Evolutionary conservation across 2,329 filamentous ascomycete species (phyloP), one percentile per base, ranked within the genome.

Genomic region (Thelonectria blattea): DNA sequence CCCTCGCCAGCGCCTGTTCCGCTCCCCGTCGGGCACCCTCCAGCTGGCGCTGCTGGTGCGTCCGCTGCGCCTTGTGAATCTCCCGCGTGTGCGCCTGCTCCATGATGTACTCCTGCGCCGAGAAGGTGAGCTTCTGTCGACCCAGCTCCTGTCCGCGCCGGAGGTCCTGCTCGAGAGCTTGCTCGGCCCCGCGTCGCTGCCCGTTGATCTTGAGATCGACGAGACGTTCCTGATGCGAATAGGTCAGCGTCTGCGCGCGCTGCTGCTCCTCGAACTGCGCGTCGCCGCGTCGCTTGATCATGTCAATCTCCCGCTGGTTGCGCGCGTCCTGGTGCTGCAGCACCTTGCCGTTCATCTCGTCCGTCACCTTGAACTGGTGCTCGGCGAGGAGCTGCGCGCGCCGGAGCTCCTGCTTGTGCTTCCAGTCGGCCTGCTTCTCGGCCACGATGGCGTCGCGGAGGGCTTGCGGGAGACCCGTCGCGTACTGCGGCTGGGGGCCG

Each of bases 361-460:
- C 42, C 6, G 42, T 24, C 11, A 24, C 18, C 14, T 15, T 24
- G 18, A 17, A 11, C 37, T 24, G 48, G 14, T 41, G 34, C 11
- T 34, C 34, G 8, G 14, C 41, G 5, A 41, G 39, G 22, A 32
- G 15, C 18, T 53, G 20, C 22, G n/a, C 27, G 5, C 39, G 51
- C 15, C 10, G 51, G 24, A 34, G 20, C 18, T 18, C 39, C 15
- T 39, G 22, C 24, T 32, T n/a, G 7, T 48, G 46, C 24, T 48
- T 32, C 46, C 46, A 48, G 27, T 48, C 46, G 15, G 46, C 46
- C 24, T 48, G 46, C 30, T 32, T 48, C 22, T 48, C 46, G 17
- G 46, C 46, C 11, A 48, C 14, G 14, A 48, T 32, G 42, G 42
- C 42, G 14, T 48, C 46, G 14, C 27, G 24, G 10, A 48, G 24